Base-by-base conservation (phyloP, 495 filamentous ascomycete species). In the Melanomma pulvis-pyrius region DNA sequence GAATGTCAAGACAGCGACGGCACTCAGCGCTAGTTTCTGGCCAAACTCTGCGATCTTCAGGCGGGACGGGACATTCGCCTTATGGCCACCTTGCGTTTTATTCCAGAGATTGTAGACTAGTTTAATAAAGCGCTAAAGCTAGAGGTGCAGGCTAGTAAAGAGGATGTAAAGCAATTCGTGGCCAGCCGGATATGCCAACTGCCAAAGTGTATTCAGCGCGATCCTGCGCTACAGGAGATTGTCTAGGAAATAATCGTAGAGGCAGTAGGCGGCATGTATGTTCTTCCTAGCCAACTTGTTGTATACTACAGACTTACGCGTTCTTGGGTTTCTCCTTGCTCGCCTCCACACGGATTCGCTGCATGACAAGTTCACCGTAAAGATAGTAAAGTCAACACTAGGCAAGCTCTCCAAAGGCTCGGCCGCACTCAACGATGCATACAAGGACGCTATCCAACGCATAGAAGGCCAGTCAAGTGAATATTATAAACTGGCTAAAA, bases 241-340 rank as follows among this genome's bases (percentile, higher is more conserved):
- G 36, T 68, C 4, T 7, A 47, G 2, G 34, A 57, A 5, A 57
- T 24, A 19, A 63, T 68, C 1, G 60, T 58, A 15, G n/a, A 55
- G 32, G 60, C 61, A 4, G 61, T 56, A 2, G 34, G 65, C 6
- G 67, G 67, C 28, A 69, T 69, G 67, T 69, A 60, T 19, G 46
- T 29, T 41, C 8, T 41, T 19, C 4, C 13, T 57, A 4, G 17
- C 17, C 21, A 8, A 29, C 8, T 49, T 5, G 9, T 12, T 60
- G 79, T 82, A 79, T 84, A 86, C 61, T 75, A 85, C 0, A 74
- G 87, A 11, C 81, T 0, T 15, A 22, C n/a, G n/a, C n/a, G n/a
- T n/a, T n/a, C n/a, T n/a, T n/a, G 80, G 83, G 80, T 85, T 87
- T 63, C 76, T 86, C 0, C 75, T 86, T n/a, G 82, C 83, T 22